Evolutionary conservation across 805 yeast genomes (phyloP), one percentile per base, ranked within the genome.

Genomic region (Nakazawaea ambrosiae): DNA sequence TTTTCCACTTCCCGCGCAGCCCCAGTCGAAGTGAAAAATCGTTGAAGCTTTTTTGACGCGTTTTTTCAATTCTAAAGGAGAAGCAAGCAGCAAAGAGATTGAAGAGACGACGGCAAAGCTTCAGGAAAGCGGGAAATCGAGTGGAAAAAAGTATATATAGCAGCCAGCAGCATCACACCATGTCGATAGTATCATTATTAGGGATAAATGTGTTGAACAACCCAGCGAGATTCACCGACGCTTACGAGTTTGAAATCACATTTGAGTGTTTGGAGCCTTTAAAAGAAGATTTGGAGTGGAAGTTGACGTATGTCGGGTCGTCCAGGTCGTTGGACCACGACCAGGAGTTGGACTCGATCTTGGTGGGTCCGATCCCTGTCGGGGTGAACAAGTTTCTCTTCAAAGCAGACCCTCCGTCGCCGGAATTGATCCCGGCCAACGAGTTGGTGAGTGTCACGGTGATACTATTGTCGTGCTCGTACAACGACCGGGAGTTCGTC

Each of bases 321-420:
- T 89, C 97, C 1, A 73, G 95, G 33, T 87, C 97, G 27, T 58
- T 87, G 36, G 97, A 92, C 46, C 97, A 92, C 50, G 99, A 92
- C 58, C 99, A 92, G 60, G 97, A 89, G 56, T 66, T 92, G 39
- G 99, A 92, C 54, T 88, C 97, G 1, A 78, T 92, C 27, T 64
- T 92, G n/a, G 99, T 92, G 3, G 99, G 99, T 0, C 99, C 99
- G 0, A 95, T 92, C 2, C 99, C 98, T 0, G 95, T 92, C 2
- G 99, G 99, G 1, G 78, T 90, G 28, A 92, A 92, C 55, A 88
- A 90, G 59, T 92, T 92, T 51, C 71, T 89, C 9, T 83, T 92
- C 57, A 77, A 85, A 15, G 97, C 97, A 0, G 97, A 94, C 51
- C 95, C 99, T 0, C 99, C 99, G 1, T 78, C 90, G 1, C 94